Percentiles rank a stretch among this genome's conserved stretches.
These are phyloP conservation scores for Panellus pusillus DNA, from an alignment of 768 basidiomycete species.

Conservation along the genomic window DNA sequence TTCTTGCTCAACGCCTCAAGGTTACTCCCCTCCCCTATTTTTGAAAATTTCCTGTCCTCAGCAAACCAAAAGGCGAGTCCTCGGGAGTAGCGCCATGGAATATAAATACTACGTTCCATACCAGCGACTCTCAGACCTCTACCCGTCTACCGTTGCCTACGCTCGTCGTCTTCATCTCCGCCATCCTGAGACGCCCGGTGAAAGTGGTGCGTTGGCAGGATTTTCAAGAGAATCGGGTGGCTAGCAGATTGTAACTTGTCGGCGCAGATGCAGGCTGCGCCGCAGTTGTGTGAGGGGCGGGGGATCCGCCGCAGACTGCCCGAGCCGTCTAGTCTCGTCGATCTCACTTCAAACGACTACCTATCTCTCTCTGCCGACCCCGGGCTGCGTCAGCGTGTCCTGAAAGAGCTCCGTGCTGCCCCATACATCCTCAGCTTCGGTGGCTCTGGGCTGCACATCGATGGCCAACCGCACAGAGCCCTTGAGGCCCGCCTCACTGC, in stretches of 20 bases:
- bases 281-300: slow-evolving; percentile 64
- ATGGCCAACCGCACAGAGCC: slow-evolving; percentile 63
- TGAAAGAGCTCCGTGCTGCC: slow-evolving; percentile 47
- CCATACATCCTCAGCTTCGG: slow-evolving; percentile 81
- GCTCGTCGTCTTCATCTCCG: too few species aligned
- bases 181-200: slow-evolving; percentile 63
- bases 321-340: slow-evolving; percentile 47
- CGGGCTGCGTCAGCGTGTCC: slow-evolving; percentile 55
- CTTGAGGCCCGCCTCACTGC: slow-evolving; percentile 68
- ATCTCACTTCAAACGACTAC: slow-evolving; percentile 91
- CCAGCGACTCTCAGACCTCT: too few species aligned
- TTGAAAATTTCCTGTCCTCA: too few species aligned
- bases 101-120: too few species aligned
- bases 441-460: slow-evolving; percentile 84
- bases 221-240: too few species aligned
- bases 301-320: slow-evolving; percentile 72
- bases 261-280: too few species aligned
- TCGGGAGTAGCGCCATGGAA: too few species aligned
- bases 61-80: too few species aligned
- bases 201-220: slow-evolving; percentile 86
- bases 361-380: slow-evolving; percentile 73
- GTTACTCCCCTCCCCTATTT: too few species aligned
- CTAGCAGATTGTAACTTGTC: too few species aligned
- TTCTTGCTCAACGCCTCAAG: too few species aligned
- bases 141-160: too few species aligned